Percentiles rank a stretch among this genome's conserved stretches.
These are phyloP conservation scores for Bacidia gigantensis DNA, from an alignment of 495 filamentous ascomycete genomes.

Conservation along the genomic window DNA sequence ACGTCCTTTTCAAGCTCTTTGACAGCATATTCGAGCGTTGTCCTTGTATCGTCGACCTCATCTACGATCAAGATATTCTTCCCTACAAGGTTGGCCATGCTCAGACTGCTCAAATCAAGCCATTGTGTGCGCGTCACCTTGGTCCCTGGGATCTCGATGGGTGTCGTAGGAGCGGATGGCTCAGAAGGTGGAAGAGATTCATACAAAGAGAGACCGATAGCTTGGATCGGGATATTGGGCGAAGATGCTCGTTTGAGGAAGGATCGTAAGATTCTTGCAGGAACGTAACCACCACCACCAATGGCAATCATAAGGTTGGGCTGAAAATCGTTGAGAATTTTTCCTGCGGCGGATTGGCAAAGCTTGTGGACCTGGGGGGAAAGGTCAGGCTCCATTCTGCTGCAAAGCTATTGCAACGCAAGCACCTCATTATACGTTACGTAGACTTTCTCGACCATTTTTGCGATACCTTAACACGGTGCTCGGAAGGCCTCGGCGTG, in stretches of 20 bases:
- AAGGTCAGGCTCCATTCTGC: not conserved
- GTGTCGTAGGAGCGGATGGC: conserved; percentile 14
- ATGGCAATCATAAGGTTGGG: conserved; percentile 98
- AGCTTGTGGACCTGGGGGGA: conserved; percentile 76
- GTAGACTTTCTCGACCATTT: conserved; percentile 81
- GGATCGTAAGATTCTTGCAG: conserved; percentile 89
- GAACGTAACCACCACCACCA: conserved; percentile 93
- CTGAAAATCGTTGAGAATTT: conserved; percentile 69
- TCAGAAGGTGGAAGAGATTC: conserved; percentile 56
- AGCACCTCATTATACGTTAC: conserved; percentile 86
- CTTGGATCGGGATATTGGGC: conserved; percentile 97
- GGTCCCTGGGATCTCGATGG: conserved; percentile 65
- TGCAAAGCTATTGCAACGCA: not conserved
- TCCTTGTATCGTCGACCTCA: conserved; percentile 96
- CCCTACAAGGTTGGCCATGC: conserved; percentile 86
- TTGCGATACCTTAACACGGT: conserved; percentile 19
- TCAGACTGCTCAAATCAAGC: conserved; percentile 79
- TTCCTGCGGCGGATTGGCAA: conserved; percentile 68
- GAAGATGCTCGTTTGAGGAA: conserved; percentile 84
- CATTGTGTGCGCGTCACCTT: conserved; percentile 97
- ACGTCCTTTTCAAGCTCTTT: conserved; percentile 94
- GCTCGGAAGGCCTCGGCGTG: not conserved
- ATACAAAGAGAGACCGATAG: conserved; percentile 95
- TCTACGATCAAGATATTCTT: conserved; percentile 98
- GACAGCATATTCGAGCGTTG: conserved; percentile 93